Percentiles rank a stretch among this genome's conserved stretches.
These are phyloP conservation scores for Dendrobium officinale DNA, from an alignment of 106 monocot species.

Conservation along the genomic window DNA sequence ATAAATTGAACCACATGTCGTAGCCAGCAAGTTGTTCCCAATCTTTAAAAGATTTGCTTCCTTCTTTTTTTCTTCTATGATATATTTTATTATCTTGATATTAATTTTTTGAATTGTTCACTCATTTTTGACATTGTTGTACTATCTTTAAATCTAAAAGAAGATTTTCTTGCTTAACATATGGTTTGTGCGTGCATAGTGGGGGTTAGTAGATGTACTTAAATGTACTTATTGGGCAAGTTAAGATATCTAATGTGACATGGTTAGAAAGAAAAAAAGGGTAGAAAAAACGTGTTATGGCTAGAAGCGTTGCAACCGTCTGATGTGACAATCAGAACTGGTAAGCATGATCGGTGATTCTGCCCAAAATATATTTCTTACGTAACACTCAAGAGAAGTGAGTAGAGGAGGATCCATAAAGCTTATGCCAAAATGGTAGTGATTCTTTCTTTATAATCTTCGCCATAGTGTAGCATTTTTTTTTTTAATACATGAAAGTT, in stretches of 20 bases:
- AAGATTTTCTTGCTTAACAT: too few relatives aligned
- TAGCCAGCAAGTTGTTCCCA: too few relatives aligned
- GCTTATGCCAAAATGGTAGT: background rate
- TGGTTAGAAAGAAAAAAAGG: background rate
- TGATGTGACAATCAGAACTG: background rate
- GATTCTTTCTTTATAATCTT: background rate
- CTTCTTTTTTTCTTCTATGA: too few relatives aligned
- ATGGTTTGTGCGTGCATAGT: conserved; percentile 1
- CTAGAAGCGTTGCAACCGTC: background rate
- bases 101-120: too few relatives aligned
- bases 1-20: too few relatives aligned
- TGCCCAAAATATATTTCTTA: background rate
- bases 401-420: background rate
- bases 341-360: background rate
- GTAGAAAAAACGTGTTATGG: background rate
- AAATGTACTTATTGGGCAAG: background rate
- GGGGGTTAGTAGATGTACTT: background rate
- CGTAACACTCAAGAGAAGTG: background rate
- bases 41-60: too few relatives aligned
- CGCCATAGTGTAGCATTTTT: background rate
- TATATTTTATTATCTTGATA: too few relatives aligned
- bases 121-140: too few relatives aligned
- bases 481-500: background rate
- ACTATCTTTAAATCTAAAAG: too few relatives aligned
- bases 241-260: background rate